Conservation (phyloP, 805 yeast genomes). For the Myxozyma neglecta region DNA sequence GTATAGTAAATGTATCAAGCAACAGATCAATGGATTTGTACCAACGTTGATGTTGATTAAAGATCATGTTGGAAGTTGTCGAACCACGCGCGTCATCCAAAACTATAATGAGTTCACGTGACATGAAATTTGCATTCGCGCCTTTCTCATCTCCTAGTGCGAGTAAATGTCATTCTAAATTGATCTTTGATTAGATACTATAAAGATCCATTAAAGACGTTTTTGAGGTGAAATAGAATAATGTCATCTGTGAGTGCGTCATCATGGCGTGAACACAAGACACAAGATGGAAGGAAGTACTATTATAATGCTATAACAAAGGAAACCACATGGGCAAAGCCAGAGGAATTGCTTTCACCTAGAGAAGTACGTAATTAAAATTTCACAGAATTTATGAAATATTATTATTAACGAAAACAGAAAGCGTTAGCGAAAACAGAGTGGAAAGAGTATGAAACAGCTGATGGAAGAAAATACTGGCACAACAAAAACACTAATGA, state of each 20-base stretch:
- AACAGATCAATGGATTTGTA: not conserved
- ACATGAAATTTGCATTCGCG: not conserved
- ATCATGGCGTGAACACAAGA: conserved; percentile 64
- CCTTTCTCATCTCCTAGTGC: not conserved
- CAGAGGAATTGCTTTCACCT: conserved; percentile 51
- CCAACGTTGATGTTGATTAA: not conserved
- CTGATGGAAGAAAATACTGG: conserved; percentile 66
- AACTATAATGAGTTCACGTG: not conserved
- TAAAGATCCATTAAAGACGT: not conserved
- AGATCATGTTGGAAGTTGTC: not conserved
- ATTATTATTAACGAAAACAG: conserved; percentile 22
- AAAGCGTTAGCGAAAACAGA: conserved; percentile 52
- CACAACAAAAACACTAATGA: conserved; percentile 62
- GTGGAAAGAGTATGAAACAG: conserved; percentile 54
- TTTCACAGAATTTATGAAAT: not conserved
- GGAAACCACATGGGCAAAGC: conserved; percentile 80
- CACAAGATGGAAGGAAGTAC: conserved; percentile 67
- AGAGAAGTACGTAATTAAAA: conserved; percentile 37
- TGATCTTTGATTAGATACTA: not conserved
- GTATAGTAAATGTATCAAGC: too few relatives aligned
- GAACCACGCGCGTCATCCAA: not conserved
- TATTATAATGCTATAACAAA: conserved; percentile 66
- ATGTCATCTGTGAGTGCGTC: not conserved
- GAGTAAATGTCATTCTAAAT: not conserved
- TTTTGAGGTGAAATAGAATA: not conserved